Evolutionary conservation across 441 rosid genomes (phyloP).

Genomic region (Pelargonium australe): DNA sequence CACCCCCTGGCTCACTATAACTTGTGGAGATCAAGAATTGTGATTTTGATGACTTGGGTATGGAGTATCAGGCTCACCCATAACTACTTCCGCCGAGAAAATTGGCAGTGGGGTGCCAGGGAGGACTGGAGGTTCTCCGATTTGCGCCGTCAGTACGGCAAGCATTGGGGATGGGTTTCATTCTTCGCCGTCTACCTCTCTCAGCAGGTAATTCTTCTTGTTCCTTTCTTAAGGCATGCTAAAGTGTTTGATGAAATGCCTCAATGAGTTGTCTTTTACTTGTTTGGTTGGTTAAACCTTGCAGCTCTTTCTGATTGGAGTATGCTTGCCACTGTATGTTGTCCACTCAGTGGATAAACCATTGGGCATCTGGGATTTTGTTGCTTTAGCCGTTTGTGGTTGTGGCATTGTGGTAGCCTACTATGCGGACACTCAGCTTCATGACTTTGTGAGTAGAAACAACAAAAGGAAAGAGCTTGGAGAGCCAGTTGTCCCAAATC

Average conservation of each 20-base stretch:
- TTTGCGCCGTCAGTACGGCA: conserved; percentile 61
- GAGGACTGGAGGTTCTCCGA: conserved; percentile 92
- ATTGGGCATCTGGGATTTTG: conserved; percentile 51
- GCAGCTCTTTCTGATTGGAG: conserved; percentile 79
- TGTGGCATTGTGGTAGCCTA: conserved; percentile 63
- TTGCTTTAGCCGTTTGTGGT: conserved; percentile 51
- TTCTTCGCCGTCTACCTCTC: conserved; percentile 79
- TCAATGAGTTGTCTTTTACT: conserved; percentile 24
- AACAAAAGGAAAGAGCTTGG: conserved; percentile 61
- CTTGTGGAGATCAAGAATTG: conserved; percentile 57
- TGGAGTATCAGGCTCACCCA: conserved; percentile 83
- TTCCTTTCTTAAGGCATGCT: background rate
- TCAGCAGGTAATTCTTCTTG: conserved; percentile 53
- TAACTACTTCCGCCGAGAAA: conserved; percentile 86
- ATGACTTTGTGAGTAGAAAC: conserved; percentile 61
- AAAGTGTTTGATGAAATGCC: conserved; percentile 35
- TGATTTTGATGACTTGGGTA: conserved; percentile 54
- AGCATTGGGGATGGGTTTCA: conserved; percentile 90
- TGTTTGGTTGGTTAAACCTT: background rate
- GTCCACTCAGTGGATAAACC: conserved; percentile 66
- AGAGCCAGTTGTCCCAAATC: conserved; percentile 51
- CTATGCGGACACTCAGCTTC: conserved; percentile 80
- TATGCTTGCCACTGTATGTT: conserved; percentile 63
- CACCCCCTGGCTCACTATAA: conserved; percentile 60
- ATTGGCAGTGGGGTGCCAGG: conserved; percentile 92